phyloP scores from a whole-genome alignment of 768 basidiomycete genomes.

The Lentinus brumalis region DNA sequence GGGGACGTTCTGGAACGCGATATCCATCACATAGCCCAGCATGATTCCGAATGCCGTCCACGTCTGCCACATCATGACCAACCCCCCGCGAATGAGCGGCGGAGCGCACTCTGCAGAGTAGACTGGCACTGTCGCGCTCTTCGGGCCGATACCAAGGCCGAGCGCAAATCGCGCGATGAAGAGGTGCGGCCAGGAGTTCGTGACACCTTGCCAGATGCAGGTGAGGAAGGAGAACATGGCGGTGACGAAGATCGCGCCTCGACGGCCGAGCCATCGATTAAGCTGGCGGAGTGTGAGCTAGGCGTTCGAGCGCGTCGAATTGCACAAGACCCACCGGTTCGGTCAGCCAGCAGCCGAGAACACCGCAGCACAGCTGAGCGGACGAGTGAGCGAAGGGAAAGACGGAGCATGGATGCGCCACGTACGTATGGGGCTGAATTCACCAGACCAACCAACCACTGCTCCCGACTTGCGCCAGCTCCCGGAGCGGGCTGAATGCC shows the following conservation, averaged over 20 bases:
- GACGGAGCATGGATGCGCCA: constrained; percentile 18
- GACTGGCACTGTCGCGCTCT: constrained; percentile 59
- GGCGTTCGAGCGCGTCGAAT: background rate
- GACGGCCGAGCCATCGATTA: constrained; percentile 42
- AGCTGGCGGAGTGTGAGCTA: background rate
- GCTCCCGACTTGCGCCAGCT: constrained; percentile 37
- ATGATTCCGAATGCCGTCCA: constrained; percentile 88
- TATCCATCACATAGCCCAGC: constrained; percentile 66
- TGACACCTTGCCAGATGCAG: constrained; percentile 54
- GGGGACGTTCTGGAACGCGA: constrained; percentile 57
- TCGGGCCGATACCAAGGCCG: constrained; percentile 55
- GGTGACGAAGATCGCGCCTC: constrained; percentile 53
- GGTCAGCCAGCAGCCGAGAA: constrained; percentile 64
- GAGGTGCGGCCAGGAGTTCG: constrained; percentile 56
- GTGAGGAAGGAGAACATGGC: constrained; percentile 43
- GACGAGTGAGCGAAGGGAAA: background rate
- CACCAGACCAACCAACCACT: constrained; percentile 75
- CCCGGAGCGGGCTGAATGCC: constrained; percentile 40
- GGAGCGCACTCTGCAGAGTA: constrained; percentile 58
- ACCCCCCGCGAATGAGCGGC: constrained; percentile 3
- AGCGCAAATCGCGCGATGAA: constrained; percentile 54
- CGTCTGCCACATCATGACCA: constrained; percentile 48
- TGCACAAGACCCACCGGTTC: constrained; percentile 59
- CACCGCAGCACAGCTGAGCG: constrained; percentile 47
- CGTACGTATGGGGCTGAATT: constrained; percentile 61